phyloP scores from a whole-genome alignment of 768 basidiomycete genomes.

The Coprinellus aureogranulatus region DNA sequence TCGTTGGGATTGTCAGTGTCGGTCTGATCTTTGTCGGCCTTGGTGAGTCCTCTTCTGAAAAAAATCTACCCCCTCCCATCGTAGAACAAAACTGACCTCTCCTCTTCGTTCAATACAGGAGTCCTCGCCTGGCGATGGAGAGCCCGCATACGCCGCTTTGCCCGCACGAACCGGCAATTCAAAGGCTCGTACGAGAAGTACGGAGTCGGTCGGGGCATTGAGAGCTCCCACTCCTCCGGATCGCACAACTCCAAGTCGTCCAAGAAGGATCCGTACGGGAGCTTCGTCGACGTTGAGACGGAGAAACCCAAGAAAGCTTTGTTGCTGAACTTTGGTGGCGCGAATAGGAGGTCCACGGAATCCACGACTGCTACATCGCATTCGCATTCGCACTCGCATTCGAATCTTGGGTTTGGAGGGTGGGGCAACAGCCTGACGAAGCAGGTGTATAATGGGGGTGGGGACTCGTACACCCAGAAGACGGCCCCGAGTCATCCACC shows the following conservation, averaged over 20 bases:
- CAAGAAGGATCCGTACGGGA: conserved; percentile 6
- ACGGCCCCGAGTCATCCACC: neutral
- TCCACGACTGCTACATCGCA: no score
- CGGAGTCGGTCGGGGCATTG: conserved; percentile 6
- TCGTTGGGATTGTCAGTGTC: conserved; percentile 6
- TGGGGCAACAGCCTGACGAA: neutral
- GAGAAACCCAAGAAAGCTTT: conserved; percentile 5
- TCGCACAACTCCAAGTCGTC: neutral
- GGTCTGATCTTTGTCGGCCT: conserved; percentile 3
- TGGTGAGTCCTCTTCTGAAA: neutral
- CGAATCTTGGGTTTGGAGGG: neutral
- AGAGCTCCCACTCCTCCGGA: conserved; percentile 3
- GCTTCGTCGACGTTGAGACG: conserved; percentile 9
- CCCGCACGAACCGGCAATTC: conserved; percentile 1
- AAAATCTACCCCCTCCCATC: neutral
- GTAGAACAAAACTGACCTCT: no score
- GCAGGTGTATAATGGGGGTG: neutral
- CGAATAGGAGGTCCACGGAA: neutral
- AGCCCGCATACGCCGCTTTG: neutral
- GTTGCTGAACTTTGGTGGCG: conserved; percentile 2
- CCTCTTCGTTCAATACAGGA: neutral
- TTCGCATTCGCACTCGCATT: neutral
- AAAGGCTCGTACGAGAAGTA: conserved; percentile 5
- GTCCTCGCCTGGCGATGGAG: conserved; percentile 8
- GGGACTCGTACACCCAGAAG: neutral